These are phyloP conservation scores for Sporisorium sorghi DNA, from an alignment of 1,284 basidiomycete species.

Conservation along the genomic window DNA sequence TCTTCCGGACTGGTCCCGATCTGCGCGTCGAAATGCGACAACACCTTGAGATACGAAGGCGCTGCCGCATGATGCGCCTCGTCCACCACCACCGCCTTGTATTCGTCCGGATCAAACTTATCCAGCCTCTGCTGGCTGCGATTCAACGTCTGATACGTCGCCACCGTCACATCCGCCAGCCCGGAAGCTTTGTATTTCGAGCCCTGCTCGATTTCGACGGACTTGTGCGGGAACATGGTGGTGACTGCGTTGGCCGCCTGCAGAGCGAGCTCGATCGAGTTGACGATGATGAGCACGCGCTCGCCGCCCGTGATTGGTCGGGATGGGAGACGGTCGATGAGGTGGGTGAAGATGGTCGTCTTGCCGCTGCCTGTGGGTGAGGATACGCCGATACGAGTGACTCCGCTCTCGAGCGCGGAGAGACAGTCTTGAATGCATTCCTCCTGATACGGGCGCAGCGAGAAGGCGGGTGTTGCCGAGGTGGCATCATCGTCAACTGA, in stretches of 20 bases:
- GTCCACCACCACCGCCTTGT: slow-evolving; percentile 82
- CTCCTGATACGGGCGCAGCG: slow-evolving; percentile 84
- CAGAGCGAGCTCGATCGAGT: slow-evolving; percentile 85
- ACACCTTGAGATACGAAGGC: slow-evolving; percentile 82
- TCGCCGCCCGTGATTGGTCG: slow-evolving; percentile 46
- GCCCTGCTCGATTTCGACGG: slow-evolving; percentile 92
- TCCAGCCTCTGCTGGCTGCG: slow-evolving; percentile 75
- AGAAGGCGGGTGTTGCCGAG: slow-evolving; percentile 14
- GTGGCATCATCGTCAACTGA: not conserved
- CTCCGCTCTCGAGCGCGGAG: slow-evolving; percentile 76
- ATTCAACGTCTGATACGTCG: slow-evolving; percentile 89
- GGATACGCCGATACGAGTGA: slow-evolving; percentile 87
- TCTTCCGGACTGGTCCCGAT: slow-evolving; percentile 40
- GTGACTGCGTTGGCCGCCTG: slow-evolving; percentile 84
- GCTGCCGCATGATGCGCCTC: slow-evolving; percentile 92
- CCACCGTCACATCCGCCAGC: slow-evolving; percentile 85
- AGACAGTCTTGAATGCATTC: slow-evolving; percentile 84
- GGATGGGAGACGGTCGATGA: slow-evolving; percentile 53
- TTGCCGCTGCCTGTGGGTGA: slow-evolving; percentile 87
- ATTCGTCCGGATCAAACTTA: slow-evolving; percentile 80
- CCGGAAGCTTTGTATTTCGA: slow-evolving; percentile 80
- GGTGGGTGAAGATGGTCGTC: slow-evolving; percentile 80
- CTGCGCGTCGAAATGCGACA: slow-evolving; percentile 78
- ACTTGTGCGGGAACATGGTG: slow-evolving; percentile 78
- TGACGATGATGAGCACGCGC: slow-evolving; percentile 84